phyloP scores from a whole-genome alignment of 1,284 basidiomycete genomes.

The Coniophora puteana region DNA sequence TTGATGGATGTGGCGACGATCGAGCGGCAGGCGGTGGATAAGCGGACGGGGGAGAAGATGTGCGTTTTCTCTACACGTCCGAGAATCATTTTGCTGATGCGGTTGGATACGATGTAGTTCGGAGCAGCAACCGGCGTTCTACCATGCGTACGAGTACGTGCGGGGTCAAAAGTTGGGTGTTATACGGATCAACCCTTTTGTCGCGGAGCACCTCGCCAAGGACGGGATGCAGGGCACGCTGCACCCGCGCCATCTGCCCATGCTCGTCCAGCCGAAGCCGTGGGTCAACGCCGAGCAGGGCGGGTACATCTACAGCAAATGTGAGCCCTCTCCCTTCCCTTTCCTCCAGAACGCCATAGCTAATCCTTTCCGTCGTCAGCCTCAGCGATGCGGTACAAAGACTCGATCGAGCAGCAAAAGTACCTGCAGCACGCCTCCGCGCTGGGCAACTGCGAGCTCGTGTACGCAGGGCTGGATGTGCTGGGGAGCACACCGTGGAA shows the following conservation, averaged over 20 bases:
- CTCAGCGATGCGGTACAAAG: conserved; percentile 89
- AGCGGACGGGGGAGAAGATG: conserved; percentile 53
- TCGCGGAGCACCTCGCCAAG: conserved; percentile 76
- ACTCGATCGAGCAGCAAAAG: conserved; percentile 81
- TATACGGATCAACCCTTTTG: conserved; percentile 82
- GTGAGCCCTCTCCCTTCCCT: conserved; percentile 36
- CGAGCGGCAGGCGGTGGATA: conserved; percentile 55
- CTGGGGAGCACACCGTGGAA: conserved; percentile 90
- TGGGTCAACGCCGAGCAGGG: conserved; percentile 84
- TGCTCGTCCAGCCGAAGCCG: conserved; percentile 89
- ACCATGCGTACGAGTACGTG: conserved; percentile 91
- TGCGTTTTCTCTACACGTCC: conserved; percentile 32
- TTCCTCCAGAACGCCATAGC: neutral
- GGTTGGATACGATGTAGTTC: conserved; percentile 35
- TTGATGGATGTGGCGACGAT: conserved; percentile 85
- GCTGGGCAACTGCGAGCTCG: conserved; percentile 76
- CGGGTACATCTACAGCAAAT: conserved; percentile 78
- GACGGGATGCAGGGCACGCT: conserved; percentile 77
- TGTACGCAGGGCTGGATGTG: conserved; percentile 89
- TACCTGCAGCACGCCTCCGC: conserved; percentile 80
- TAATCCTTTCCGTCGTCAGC: conserved; percentile 36
- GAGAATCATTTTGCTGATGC: neutral
- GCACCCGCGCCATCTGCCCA: conserved; percentile 93
- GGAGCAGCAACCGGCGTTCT: conserved; percentile 90
- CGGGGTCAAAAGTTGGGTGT: conserved; percentile 91